phyloP scores from a whole-genome alignment of 768 basidiomycete genomes.

The Lactarius sp. region DNA sequence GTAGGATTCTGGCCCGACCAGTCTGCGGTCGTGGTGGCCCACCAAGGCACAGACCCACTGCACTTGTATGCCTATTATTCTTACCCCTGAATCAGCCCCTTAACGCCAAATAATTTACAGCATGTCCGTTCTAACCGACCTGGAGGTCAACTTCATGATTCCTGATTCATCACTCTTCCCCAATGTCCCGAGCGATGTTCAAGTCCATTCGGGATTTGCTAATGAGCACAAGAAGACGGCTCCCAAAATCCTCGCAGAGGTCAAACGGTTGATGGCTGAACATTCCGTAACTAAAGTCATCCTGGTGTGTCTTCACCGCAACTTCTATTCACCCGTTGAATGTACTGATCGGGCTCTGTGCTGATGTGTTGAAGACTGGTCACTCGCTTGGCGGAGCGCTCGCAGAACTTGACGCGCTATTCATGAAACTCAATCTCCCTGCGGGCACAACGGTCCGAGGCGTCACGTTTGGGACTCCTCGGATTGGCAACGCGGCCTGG shows the following conservation, averaged over 20 bases:
- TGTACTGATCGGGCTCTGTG: too few species aligned
- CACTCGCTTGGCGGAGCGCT: constrained; percentile 25
- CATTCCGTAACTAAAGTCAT: constrained; percentile 9
- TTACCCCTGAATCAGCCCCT: not conserved
- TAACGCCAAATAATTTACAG: not conserved
- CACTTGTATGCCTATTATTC: constrained; percentile 8
- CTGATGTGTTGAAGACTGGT: constrained; percentile 2
- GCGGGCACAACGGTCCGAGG: constrained; percentile 12
- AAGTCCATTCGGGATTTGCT: constrained; percentile 19
- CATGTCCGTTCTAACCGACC: constrained; percentile 18
- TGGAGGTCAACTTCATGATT: not conserved
- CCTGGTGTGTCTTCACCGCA: constrained; percentile 5
- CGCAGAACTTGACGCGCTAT: constrained; percentile 19
- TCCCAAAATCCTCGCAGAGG: constrained; percentile 13
- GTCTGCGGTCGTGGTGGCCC: constrained; percentile 23
- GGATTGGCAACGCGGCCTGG: constrained; percentile 19
- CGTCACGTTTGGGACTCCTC: constrained; percentile 24
- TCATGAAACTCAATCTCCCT: constrained; percentile 22
- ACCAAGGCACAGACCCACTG: constrained; percentile 23
- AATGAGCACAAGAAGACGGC: constrained; percentile 20
- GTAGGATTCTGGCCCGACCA: constrained; percentile 22
- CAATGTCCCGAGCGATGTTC: constrained; percentile 1
- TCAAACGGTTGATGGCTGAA: constrained; percentile 8
- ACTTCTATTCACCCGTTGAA: not conserved
- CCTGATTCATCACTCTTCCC: constrained; percentile 21